These are phyloP conservation scores for Pelargonium fulgidum DNA, from an alignment of 441 rosid genomes.

Conservation along the genomic window DNA sequence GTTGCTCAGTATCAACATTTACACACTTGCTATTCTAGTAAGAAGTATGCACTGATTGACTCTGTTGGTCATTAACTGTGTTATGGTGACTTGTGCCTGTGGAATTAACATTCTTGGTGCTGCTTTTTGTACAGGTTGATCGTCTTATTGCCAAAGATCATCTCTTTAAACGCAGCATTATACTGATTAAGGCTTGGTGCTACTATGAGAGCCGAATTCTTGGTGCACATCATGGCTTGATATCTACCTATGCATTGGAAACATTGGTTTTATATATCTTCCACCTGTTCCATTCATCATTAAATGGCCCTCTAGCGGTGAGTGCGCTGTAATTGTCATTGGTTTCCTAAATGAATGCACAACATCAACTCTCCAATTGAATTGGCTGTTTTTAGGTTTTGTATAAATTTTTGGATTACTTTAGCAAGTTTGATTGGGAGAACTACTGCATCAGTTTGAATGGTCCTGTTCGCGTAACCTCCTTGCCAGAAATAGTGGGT, in stretches of 20 bases:
- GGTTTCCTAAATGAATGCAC: not conserved
- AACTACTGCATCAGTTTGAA: constrained; percentile 74
- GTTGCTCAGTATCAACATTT: too few species aligned
- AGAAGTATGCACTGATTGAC: not conserved
- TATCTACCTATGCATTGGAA: constrained; percentile 89
- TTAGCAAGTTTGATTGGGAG: constrained; percentile 96
- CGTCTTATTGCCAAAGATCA: constrained; percentile 64
- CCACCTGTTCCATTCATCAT: constrained; percentile 65
- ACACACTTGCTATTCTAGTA: too few species aligned
- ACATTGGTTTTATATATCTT: constrained; percentile 79
- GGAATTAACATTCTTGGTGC: constrained; percentile 13
- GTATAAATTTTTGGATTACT: constrained; percentile 72
- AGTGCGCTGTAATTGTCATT: constrained; percentile 27
- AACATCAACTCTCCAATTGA: not conserved
- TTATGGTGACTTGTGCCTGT: constrained; percentile 12
- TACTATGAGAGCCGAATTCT: constrained; percentile 91
- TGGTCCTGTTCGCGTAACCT: constrained; percentile 59
- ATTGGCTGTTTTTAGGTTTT: constrained; percentile 44
- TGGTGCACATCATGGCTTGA: constrained; percentile 88
- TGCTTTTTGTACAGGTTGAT: constrained; percentile 47
- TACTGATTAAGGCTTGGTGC: constrained; percentile 89
- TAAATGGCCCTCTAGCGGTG: constrained; percentile 79
- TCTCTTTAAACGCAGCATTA: constrained; percentile 81
- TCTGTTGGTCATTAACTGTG: not conserved
- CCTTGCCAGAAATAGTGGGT: constrained; percentile 74